Percentiles rank a stretch among this genome's conserved stretches.
phyloP scores from a whole-genome alignment of 768 basidiomycete genomes.

The Boletus pseudopeckii region DNA sequence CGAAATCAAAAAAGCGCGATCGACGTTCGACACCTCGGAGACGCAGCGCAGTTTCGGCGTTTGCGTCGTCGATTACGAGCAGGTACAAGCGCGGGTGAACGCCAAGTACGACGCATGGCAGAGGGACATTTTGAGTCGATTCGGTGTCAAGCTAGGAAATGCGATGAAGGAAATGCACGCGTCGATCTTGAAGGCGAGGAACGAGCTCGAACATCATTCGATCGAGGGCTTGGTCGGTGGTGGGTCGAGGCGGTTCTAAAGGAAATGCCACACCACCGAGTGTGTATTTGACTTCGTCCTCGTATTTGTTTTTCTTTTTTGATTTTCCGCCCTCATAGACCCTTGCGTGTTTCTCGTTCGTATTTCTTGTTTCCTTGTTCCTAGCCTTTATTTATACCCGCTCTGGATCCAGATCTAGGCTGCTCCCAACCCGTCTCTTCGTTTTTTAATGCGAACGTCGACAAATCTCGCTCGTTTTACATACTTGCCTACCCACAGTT shows the following conservation, averaged over 20 bases:
- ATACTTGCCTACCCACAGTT: too few relatives aligned
- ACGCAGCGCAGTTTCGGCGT: conserved; percentile 90
- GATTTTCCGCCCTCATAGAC: neutral
- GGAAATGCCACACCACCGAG: neutral
- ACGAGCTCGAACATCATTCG: conserved; percentile 94
- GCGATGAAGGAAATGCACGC: conserved; percentile 99
- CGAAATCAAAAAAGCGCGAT: conserved; percentile 94
- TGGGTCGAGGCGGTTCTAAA: conserved; percentile 47
- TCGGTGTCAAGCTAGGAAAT: conserved; percentile 88
- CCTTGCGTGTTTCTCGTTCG: neutral
- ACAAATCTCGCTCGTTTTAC: neutral
- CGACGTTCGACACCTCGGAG: conserved; percentile 96
- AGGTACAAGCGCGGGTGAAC: conserved; percentile 95
- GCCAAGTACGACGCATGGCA: conserved; percentile 99
- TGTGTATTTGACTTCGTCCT: neutral
- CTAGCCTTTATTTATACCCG: conserved; percentile 9
- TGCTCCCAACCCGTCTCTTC: neutral
- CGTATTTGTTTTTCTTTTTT: neutral
- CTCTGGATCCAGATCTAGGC: conserved; percentile 17
- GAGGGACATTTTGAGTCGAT: conserved; percentile 86
- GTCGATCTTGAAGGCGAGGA: conserved; percentile 85
- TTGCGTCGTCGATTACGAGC: conserved; percentile 95
- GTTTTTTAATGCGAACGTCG: neutral
- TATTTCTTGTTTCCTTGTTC: neutral
- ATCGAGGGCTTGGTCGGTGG: conserved; percentile 84